These are phyloP conservation scores for Thelonectria olida DNA, from an alignment of 2,329 filamentous ascomycete species.

Conservation along the genomic window DNA sequence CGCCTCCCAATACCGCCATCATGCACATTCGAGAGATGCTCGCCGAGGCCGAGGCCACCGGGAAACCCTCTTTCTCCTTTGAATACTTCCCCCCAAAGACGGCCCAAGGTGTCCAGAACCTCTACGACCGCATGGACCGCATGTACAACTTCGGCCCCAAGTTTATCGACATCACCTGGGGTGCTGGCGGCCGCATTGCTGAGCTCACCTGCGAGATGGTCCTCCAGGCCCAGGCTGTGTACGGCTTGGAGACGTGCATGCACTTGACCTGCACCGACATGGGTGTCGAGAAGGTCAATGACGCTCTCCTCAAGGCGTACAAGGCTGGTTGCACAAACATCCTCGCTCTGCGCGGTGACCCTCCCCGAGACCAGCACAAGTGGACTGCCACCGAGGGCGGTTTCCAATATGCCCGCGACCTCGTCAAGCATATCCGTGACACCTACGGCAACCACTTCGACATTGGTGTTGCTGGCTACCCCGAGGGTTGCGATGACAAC, in stretches of 20 bases:
- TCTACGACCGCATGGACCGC: slow-evolving; percentile 99
- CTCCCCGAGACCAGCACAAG: slow-evolving; percentile 90
- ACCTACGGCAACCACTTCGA: slow-evolving; percentile 83
- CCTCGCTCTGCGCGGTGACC: slow-evolving; percentile 90
- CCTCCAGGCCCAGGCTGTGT: slow-evolving; percentile 90
- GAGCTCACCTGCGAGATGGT: slow-evolving; percentile 98
- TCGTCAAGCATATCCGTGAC: slow-evolving; percentile 83
- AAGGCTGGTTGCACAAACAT: slow-evolving; percentile 98
- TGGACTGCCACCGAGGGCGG: slow-evolving; percentile 89
- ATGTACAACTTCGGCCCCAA: slow-evolving; percentile 95
- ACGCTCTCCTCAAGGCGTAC: slow-evolving; percentile 87
- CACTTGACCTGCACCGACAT: slow-evolving; percentile 99
- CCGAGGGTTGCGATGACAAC: slow-evolving; percentile 94
- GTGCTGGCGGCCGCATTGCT: slow-evolving; percentile 89
- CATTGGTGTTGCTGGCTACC: slow-evolving; percentile 96
- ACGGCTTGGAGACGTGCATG: slow-evolving; percentile 98
- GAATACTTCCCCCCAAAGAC: slow-evolving; percentile 99
- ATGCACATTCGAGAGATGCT: slow-evolving; percentile 99
- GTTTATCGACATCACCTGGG: slow-evolving; percentile 99
- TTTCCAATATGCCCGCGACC: slow-evolving; percentile 91
- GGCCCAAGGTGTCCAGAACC: slow-evolving; percentile 95
- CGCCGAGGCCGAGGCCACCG: slow-evolving; percentile 78
- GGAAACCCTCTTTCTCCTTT: slow-evolving; percentile 93
- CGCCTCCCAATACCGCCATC: slow-evolving; percentile 47
- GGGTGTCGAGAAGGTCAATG: slow-evolving; percentile 90